Evolutionary conservation across 208 protist genomes (phyloP).

Genomic region (Trypanosoma platydactyli): DNA sequence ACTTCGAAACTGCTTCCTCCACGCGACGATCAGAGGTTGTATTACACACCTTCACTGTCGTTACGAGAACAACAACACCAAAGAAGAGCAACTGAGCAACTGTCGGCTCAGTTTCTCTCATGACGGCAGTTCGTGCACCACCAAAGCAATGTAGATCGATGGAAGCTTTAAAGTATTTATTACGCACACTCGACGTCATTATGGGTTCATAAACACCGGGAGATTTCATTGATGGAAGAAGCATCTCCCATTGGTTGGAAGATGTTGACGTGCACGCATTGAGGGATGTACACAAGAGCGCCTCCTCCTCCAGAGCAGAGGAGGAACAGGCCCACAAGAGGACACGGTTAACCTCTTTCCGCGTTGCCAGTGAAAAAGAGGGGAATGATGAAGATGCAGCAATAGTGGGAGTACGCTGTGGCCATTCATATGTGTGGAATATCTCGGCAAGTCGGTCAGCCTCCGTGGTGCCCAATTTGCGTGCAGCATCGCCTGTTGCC

Average conservation of each 20-base stretch:
- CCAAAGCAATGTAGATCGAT: constrained; percentile 29
- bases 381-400: constrained; percentile 2
- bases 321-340: constrained; percentile 30
- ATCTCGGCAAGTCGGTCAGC: constrained; percentile 52
- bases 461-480: constrained; percentile 31
- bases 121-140: constrained; percentile 12
- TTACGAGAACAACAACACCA: constrained; percentile 27
- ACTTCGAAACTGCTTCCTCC: constrained; percentile 1
- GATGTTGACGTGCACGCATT: constrained; percentile 7
- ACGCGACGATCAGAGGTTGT: neutral
- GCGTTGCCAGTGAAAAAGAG: neutral
- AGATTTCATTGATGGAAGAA: constrained; percentile 9
- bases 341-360: constrained; percentile 13
- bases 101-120: constrained; percentile 1
- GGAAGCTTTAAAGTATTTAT: constrained; percentile 39
- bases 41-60: constrained; percentile 8
- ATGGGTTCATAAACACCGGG: neutral
- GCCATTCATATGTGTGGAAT: constrained; percentile 50
- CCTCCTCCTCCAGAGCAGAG: constrained; percentile 40
- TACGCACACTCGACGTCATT: constrained; percentile 5
- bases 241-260: neutral
- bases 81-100: constrained; percentile 10
- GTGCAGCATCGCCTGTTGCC: constrained; percentile 10
- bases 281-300: constrained; percentile 27
- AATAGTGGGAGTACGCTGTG: neutral